A percentile compares a stretch with the other conserved stretches of the same genome.
Evolutionary conservation across 2,329 filamentous ascomycete species (phyloP).

Genomic region (Cytospora mali): DNA sequence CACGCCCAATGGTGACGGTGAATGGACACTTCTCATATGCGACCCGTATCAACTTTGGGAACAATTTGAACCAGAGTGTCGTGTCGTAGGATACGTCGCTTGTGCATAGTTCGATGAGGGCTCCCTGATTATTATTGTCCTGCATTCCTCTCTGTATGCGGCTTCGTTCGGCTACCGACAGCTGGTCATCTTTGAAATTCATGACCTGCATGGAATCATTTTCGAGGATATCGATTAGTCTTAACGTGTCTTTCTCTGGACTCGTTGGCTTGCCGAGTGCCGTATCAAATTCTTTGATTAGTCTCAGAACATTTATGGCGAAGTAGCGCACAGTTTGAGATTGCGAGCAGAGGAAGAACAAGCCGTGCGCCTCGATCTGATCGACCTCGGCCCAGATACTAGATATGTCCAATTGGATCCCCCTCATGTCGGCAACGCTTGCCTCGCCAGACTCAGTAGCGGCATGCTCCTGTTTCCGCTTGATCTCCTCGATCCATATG

Average conservation of each 20-base stretch:
- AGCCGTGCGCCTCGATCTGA: conserved; percentile 91
- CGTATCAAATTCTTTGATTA: conserved; percentile 91
- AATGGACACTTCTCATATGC: conserved; percentile 90
- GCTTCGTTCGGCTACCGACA: conserved; percentile 90
- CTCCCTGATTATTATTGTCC: conserved; percentile 80
- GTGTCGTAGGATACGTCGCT: conserved; percentile 95
- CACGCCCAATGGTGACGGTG: conserved; percentile 85
- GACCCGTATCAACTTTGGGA: conserved; percentile 89
- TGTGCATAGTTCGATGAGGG: conserved; percentile 89
- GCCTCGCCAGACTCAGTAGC: conserved; percentile 66
- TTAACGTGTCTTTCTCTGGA: conserved; percentile 63
- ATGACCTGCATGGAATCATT: conserved; percentile 86
- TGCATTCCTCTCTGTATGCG: conserved; percentile 88
- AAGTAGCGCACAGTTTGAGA: conserved; percentile 86
- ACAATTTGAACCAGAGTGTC: conserved; percentile 96
- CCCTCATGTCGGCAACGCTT: conserved; percentile 66
- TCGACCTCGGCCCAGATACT: conserved; percentile 92
- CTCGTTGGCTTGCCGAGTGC: conserved; percentile 72
- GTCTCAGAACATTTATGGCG: conserved; percentile 86
- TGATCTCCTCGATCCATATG: conserved; percentile 98
- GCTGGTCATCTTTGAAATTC: conserved; percentile 87
- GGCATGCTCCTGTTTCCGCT: conserved; percentile 77
- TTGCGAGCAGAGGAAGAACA: conserved; percentile 97
- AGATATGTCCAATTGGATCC: conserved; percentile 79
- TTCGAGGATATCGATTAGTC: conserved; percentile 91